Base-by-base conservation (phyloP, 805 yeast species). In the Brettanomyces nanus region DNA sequence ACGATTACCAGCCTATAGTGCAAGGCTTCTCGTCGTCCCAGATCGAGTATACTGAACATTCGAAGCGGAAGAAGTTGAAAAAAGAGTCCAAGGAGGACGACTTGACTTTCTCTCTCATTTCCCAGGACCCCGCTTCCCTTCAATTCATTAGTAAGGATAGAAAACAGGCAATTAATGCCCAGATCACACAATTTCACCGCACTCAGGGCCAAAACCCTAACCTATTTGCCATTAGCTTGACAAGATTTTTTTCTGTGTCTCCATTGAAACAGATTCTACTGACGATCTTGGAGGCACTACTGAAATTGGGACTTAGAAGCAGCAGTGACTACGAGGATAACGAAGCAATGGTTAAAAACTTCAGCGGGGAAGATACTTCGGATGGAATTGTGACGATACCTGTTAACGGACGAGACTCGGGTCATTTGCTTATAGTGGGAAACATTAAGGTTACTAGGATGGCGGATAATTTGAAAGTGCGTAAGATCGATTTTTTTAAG, bases 401-500 rank as follows among this genome's bases (percentile, higher is more conserved):
- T 3, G 54, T 71, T 10, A 54, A 51, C 19, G 65, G 70, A 0
- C 51, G 60, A 10, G 81, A 75, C 48, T 58, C 69, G 17, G 61
- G 68, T 21, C 69, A 66, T 33, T 56, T 63, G 43, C 63, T 58
- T 1, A 50, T 77, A 5, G 51, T 63, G 19, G 83, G 84, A 0
- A 54, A 58, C 18, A 65, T 76, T 34, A 62, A 60, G 20, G 63
- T 77, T 9, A 52, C 62, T 3, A 54, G 58, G 27, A 51, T 71
- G 40, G 57, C 58, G 1, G 66, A 62, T 23, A 61, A 62, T 21
- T 47, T 61, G 37, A 52, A 55, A 9, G 59, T 69, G 37, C 67
- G 71, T 40, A 71, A 68, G 36, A 64, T 80, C 0, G 74, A 70
- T 37, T 78, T 80, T 47, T 55, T 69, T 27, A 75, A 74, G 45